A percentile compares a stretch with the other conserved stretches of the same genome.
phyloP scores from a whole-genome alignment of 306 rosid species.

The Quercus cerris region DNA sequence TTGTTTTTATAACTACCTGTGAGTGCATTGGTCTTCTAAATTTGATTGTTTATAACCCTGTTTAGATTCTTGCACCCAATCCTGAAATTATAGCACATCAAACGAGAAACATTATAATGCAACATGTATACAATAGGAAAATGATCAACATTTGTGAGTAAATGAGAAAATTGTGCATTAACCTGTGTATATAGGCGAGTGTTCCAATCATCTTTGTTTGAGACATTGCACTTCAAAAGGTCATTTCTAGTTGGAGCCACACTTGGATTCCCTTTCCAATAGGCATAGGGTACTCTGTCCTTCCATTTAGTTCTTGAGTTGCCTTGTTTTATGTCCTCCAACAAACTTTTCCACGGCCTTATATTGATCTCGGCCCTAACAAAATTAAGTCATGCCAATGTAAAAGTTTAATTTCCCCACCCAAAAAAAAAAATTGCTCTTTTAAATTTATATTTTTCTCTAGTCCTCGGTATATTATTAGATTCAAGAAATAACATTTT shows the following conservation, averaged over 20 bases:
- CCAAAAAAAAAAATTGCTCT: neutral
- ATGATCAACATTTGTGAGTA: neutral
- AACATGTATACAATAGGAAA: neutral
- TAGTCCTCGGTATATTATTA: too few species aligned
- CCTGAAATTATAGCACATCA: constrained; percentile 33
- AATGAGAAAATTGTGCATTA: neutral
- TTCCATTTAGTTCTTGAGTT: constrained; percentile 60
- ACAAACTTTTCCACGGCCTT: constrained; percentile 57
- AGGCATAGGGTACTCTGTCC: constrained; percentile 78
- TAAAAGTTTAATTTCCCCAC: neutral
- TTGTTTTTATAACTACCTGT: constrained; percentile 23
- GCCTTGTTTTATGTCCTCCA: constrained; percentile 61
- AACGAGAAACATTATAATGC: neutral
- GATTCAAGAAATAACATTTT: too few species aligned
- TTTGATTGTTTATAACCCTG: constrained; percentile 66
- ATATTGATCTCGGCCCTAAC: constrained; percentile 84
- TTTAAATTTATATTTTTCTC: too few species aligned
- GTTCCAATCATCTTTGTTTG: constrained; percentile 57
- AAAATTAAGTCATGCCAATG: too few species aligned
- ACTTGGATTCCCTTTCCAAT: constrained; percentile 84
- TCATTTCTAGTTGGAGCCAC: constrained; percentile 57
- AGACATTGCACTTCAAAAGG: constrained; percentile 73
- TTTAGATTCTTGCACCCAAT: constrained; percentile 68
- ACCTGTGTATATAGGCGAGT: constrained; percentile 58
- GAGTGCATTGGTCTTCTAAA: constrained; percentile 71